Percentiles rank a stretch among this genome's conserved stretches.
Evolutionary conservation across 208 protist genomes (phyloP).

Genomic region (Acanthamoeba healyi): DNA sequence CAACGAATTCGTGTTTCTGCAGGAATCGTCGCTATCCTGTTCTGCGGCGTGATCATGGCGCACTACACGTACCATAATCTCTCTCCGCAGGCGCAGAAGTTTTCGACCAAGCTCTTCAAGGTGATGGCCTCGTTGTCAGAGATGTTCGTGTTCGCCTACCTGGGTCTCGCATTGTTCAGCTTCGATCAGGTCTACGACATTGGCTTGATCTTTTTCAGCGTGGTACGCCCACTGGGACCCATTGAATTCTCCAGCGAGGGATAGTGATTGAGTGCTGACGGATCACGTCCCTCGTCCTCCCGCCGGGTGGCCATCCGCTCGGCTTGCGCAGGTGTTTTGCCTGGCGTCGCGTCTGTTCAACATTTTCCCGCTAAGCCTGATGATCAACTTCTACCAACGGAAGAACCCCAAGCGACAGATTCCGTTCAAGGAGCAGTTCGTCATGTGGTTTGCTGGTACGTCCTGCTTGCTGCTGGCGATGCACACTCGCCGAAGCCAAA

Average conservation of each 20-base stretch:
- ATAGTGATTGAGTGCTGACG: too few relatives aligned
- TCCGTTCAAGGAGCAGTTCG: conserved; percentile 73
- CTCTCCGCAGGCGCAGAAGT: conserved; percentile 19
- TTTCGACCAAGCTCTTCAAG: conserved; percentile 76
- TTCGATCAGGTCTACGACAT: conserved; percentile 69
- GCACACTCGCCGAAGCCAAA: too few relatives aligned
- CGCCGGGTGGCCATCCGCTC: too few relatives aligned
- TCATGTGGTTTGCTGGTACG: conserved; percentile 86
- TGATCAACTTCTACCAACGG: conserved; percentile 78
- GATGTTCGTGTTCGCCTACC: conserved; percentile 86
- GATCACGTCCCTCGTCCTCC: neutral
- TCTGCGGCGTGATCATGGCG: conserved; percentile 84
- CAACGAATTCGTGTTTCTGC: neutral
- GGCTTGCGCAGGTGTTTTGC: neutral
- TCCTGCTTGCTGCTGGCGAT: too few relatives aligned
- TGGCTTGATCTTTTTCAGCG: conserved; percentile 57
- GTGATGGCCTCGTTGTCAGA: conserved; percentile 83
- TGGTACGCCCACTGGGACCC: too few relatives aligned
- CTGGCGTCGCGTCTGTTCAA: conserved; percentile 75
- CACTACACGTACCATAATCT: conserved; percentile 79
- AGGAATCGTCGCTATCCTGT: conserved; percentile 90
- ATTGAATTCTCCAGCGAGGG: too few relatives aligned
- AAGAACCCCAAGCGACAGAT: conserved; percentile 73
- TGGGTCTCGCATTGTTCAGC: conserved; percentile 82
- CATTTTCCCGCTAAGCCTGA: conserved; percentile 82